phyloP scores from a whole-genome alignment of 202 grass and related monocot genomes.

The Panicum hallii region DNA sequence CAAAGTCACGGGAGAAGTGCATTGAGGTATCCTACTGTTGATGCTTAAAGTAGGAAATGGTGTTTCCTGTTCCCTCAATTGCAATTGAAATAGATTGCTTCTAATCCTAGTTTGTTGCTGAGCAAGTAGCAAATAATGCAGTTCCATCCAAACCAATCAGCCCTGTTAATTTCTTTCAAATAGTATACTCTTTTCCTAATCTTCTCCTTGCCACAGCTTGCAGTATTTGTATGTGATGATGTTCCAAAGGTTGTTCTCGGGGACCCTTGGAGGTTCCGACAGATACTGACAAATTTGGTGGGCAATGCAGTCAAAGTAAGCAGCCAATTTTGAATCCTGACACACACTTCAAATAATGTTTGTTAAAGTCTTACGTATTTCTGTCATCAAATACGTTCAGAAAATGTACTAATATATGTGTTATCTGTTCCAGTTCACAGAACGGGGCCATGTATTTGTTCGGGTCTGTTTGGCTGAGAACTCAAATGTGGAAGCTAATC shows the following conservation, averaged over 20 bases:
- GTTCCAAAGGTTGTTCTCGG: slow-evolving; percentile 85
- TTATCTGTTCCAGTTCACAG: slow-evolving; percentile 76
- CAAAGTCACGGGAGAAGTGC: slow-evolving; percentile 88
- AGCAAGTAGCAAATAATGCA: slow-evolving; percentile 19
- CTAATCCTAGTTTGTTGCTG: slow-evolving; percentile 6
- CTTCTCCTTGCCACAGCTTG: slow-evolving; percentile 67
- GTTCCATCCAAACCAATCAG: background rate
- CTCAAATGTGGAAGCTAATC: slow-evolving; percentile 48
- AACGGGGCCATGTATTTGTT: slow-evolving; percentile 92
- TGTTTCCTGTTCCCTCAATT: background rate
- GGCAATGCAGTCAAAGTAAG: slow-evolving; percentile 96
- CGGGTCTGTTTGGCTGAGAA: slow-evolving; percentile 76
- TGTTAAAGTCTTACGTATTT: background rate
- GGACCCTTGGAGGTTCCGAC: slow-evolving; percentile 93
- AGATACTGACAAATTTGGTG: slow-evolving; percentile 97
- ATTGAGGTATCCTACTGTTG: slow-evolving; percentile 72
- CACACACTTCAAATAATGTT: slow-evolving; percentile 16
- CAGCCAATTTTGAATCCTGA: slow-evolving; percentile 34
- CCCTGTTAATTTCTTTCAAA: background rate
- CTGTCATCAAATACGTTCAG: background rate
- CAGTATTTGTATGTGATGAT: slow-evolving; percentile 86
- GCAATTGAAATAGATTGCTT: slow-evolving; percentile 16
- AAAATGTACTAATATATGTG: slow-evolving; percentile 36
- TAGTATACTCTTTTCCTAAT: slow-evolving; percentile 29
- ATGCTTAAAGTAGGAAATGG: background rate